Evolutionary conservation across 768 basidiomycete genomes (phyloP), one percentile per base, ranked within the genome.

Genomic region (Hortiboletus flavorubellus): DNA sequence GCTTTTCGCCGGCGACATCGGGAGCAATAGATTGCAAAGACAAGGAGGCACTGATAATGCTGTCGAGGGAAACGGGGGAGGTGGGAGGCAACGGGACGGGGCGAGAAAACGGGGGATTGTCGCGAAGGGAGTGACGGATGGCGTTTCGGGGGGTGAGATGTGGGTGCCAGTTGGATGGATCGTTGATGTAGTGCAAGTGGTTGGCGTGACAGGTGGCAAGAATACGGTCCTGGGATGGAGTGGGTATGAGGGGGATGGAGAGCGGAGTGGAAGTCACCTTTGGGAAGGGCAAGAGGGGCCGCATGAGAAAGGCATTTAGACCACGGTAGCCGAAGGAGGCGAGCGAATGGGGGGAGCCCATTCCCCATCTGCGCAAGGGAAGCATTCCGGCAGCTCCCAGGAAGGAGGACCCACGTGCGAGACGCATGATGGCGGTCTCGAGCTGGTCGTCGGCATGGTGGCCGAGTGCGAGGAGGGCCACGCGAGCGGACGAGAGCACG

Each of bases 361-460:
- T 93, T 2, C 91, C 91, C 84, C 84, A 91, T 43, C 89, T 77
- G 11, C 91, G 79, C 45, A 76, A 73, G 2, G 72, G 73, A 39
- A 79, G 76, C 87, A 93, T 93, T 4, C 86, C 91, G 11, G 79
- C 79, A 1, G 84, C 79, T 0, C 87, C 87, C 15, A 80, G 51
- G 41, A 71, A 65, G 3, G 81, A 76, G 6, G 84, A 85, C 0
- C 86, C 84, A 56, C 70, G 78, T 6, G 81, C 76, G 15, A 87
- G 65, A 6, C 91, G 82, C 77, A 91, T 83, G 49, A 93, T 71
- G 31, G 83, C 78, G 0, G 91, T 93, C 67, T 93, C 91, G 10
- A 92, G 79, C 65, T 93, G 89, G 65, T 93, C 91, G 64, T 93
- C 89, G 4, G 79, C 79, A 64, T 93, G 91, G 61, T 93, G 91